Conservation (phyloP, 768 basidiomycete genomes). For the Daedalea quercina region DNA sequence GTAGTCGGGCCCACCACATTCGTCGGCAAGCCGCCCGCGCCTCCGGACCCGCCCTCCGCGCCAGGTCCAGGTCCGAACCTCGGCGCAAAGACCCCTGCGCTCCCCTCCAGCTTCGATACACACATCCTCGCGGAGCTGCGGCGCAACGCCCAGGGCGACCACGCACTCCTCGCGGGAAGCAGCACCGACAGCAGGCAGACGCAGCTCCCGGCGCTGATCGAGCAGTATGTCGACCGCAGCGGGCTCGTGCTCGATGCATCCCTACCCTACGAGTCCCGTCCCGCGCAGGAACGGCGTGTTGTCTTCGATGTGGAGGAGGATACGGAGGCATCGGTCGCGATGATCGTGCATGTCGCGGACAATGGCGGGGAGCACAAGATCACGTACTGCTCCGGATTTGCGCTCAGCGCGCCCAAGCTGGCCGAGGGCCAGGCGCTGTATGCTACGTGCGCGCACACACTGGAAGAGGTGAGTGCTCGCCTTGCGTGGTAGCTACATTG, state of each 20-base stretch:
- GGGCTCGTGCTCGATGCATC: slow-evolving; percentile 35
- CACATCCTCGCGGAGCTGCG: slow-evolving; percentile 18
- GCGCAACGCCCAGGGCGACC: not conserved
- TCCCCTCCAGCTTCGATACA: slow-evolving; percentile 13
- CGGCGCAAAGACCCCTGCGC: not conserved
- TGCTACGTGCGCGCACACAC: slow-evolving; percentile 55
- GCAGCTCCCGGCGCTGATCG: slow-evolving; percentile 28
- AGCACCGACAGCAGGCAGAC: not conserved
- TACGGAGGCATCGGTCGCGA: slow-evolving; percentile 27
- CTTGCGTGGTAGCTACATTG: not conserved
- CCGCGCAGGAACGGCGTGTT: slow-evolving; percentile 24
- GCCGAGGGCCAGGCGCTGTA: slow-evolving; percentile 29
- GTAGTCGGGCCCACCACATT: slow-evolving; percentile 18
- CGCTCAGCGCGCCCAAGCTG: slow-evolving; percentile 28
- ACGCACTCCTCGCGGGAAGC: not conserved
- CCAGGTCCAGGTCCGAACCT: not conserved
- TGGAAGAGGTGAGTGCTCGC: slow-evolving; percentile 46
- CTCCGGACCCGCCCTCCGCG: slow-evolving; percentile 5
- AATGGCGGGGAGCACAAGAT: slow-evolving; percentile 35
- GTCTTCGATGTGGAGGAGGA: slow-evolving; percentile 18
- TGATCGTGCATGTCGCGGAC: slow-evolving; percentile 43
- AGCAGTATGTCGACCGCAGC: slow-evolving; percentile 35
- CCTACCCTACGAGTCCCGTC: slow-evolving; percentile 48
- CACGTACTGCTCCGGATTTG: slow-evolving; percentile 52
- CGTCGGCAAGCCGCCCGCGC: slow-evolving; percentile 17